Evolutionary conservation across 768 basidiomycete genomes (phyloP).

Genomic region (Suillus tomentosus): DNA sequence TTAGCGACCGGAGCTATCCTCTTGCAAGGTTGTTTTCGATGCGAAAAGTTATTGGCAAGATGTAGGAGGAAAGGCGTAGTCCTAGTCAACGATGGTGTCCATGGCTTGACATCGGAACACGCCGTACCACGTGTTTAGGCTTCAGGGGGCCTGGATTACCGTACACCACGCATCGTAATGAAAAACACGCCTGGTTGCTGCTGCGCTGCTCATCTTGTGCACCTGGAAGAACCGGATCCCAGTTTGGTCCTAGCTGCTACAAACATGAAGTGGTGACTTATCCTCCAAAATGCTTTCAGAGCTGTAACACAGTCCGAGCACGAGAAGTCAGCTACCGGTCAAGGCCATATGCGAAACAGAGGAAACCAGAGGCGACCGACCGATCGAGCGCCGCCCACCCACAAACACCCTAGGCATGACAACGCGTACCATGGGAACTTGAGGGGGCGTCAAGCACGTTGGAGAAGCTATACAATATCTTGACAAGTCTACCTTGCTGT

Average conservation of each 20-base stretch:
- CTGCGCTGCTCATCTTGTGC: not conserved
- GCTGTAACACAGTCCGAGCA: not conserved
- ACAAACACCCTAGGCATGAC: constrained; percentile 17
- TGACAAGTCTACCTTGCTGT: constrained; percentile 11
- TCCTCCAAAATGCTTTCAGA: not conserved
- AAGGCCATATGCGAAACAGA: not conserved
- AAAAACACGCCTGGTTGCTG: not conserved
- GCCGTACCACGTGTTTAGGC: no score
- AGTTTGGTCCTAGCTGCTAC: not conserved
- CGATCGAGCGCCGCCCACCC: constrained; percentile 2
- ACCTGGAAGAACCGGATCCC: not conserved
- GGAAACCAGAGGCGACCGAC: not conserved
- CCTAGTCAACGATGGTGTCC: not conserved
- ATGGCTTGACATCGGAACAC: not conserved
- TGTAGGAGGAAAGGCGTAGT: not conserved
- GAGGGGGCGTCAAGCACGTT: constrained; percentile 14
- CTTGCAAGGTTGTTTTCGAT: not conserved
- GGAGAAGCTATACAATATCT: constrained; percentile 3
- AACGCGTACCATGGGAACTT: constrained; percentile 4
- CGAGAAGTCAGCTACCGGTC: not conserved
- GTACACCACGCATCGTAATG: not conserved
- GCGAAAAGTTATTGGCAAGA: not conserved
- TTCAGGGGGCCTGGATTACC: not conserved
- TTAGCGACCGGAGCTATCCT: not conserved
- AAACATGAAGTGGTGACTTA: not conserved